These are phyloP conservation scores for Gracilaria domingensis DNA, from an alignment of 23 red algal species.

Conservation along the genomic window DNA sequence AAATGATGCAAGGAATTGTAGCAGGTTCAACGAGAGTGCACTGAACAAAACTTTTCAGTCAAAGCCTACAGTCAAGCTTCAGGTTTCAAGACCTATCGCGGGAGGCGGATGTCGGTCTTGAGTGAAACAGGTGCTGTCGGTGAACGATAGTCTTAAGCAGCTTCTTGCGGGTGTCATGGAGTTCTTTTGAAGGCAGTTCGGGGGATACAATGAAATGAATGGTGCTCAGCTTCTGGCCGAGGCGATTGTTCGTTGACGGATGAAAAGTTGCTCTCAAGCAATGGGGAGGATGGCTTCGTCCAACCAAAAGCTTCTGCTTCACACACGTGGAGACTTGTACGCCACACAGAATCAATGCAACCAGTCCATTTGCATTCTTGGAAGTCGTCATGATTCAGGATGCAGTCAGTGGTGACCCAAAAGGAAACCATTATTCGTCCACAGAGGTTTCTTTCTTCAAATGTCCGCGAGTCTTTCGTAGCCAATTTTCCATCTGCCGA, in stretches of 20 bases:
- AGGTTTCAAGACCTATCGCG: not conserved
- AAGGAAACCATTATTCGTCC: not conserved
- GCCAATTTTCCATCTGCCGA: constrained; percentile 51
- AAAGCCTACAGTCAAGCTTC: no score
- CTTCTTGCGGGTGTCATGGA: not conserved
- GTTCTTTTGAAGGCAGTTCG: not conserved
- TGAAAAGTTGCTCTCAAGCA: not conserved
- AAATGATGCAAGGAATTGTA: not conserved
- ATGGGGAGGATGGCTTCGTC: not conserved
- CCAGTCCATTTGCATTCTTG: not conserved
- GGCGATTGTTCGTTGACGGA: not conserved
- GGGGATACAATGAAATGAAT: not conserved
- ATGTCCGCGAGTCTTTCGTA: constrained; percentile 54
- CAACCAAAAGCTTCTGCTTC: not conserved
- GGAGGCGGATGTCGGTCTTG: not conserved
- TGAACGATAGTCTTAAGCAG: not conserved
- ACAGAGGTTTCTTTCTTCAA: not conserved
- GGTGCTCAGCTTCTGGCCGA: not conserved
- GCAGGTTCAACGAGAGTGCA: not conserved
- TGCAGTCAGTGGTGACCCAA: not conserved
- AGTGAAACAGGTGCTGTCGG: no score
- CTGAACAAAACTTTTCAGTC: not conserved
- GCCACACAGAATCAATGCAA: not conserved
- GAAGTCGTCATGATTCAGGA: not conserved
- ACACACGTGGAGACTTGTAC: not conserved